Base-by-base conservation (phyloP, 1,284 basidiomycete species). In the Abortiporus biennis region DNA sequence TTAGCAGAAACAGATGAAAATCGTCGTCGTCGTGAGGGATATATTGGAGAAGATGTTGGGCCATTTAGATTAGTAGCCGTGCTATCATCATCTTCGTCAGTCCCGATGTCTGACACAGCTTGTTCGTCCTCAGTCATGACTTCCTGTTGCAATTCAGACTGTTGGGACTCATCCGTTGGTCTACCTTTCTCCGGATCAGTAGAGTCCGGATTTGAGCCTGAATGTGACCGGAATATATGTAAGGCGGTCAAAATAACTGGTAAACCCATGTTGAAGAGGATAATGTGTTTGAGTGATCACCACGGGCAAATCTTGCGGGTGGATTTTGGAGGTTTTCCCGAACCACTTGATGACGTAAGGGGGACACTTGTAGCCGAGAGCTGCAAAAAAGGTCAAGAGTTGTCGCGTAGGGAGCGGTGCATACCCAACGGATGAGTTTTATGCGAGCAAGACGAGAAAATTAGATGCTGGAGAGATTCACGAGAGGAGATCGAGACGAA, bases 181-280 rank as follows among this genome's bases (percentile, higher is more conserved):
- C 20, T 11, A 12, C 33, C 45, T 22, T 43, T 37, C 30, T 46
- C 46, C 20, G 42, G 37, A 33, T 47, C 46, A 6, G 27, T 20
- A 23, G 16, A 22, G 3, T 25, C 38, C 12, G 12, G 15, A 4
- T 23, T 33, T 13, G 11, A 40, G 21, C 27, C 13, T 13, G 15
- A 6, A 15, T 19, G 13, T 9, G 40, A 31, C n/a, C n/a, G n/a
- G 11, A 27, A 16, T 21, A 45, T 21, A 27, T 45, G 39, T 13
- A 45, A 36, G 3, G 27, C 27, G 17, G 44, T 24, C 19, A 45
- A 30, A 17, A 45, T 45, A 21, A 37, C 19, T n/a, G n/a, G n/a
- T n/a, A n/a, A n/a, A n/a, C n/a, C n/a, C n/a, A n/a, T n/a, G n/a
- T n/a, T n/a, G n/a, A n/a, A n/a, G n/a, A n/a, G n/a, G n/a, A n/a